Evolutionary conservation across 306 rosid genomes (phyloP), one percentile per base, ranked within the genome.

Genomic region (Chamaecrista fasciculata): DNA sequence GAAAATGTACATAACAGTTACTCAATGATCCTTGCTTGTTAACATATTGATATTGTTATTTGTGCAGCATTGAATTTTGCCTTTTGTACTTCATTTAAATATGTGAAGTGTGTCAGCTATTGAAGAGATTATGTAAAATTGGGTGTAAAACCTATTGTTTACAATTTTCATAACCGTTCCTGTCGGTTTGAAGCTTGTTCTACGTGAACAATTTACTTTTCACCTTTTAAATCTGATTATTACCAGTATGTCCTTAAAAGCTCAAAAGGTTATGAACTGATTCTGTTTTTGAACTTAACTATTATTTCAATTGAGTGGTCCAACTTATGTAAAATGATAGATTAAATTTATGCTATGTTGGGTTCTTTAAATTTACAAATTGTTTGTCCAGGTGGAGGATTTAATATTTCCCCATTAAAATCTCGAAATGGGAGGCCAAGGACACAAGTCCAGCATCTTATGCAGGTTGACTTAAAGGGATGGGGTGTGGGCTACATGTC

Each of bases 361-460:
- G 71, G 57, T 18, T 76, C 49, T 43, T 57, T 26, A 31, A 53
- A 28, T 44, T 73, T 77, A 59, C 53, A 42, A 62, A 46, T 47
- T 62, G 57, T 25, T 53, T 68, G 55, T 50, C 50, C 80, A 94
- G 99, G 99, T 78, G 99, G 99, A 47, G 99, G 99, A 75, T 94
- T 66, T 82, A 94, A 91, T 71, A 88, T 94, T 81, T 83, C 99
- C 59, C 97, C 99, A 49, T 70, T 94, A 56, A 94, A 91, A 81
- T 69, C 99, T 77, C 84, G 96, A 76, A 88, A 94, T 72, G 99
- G 99, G 81, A 91, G 83, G 66, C 95, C 99, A 33, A 88, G 99
- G 85, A 78, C 97, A 51, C 99, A 94, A 78, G 99, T 94, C 65
- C 99, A 94, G 86, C 97, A 94, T 85, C 96, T 94, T 76, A 91